Percentiles rank a stretch among this genome's conserved stretches.
Conservation (phyloP, 1,284 basidiomycete genomes). For the Malassezia equina region DNA sequence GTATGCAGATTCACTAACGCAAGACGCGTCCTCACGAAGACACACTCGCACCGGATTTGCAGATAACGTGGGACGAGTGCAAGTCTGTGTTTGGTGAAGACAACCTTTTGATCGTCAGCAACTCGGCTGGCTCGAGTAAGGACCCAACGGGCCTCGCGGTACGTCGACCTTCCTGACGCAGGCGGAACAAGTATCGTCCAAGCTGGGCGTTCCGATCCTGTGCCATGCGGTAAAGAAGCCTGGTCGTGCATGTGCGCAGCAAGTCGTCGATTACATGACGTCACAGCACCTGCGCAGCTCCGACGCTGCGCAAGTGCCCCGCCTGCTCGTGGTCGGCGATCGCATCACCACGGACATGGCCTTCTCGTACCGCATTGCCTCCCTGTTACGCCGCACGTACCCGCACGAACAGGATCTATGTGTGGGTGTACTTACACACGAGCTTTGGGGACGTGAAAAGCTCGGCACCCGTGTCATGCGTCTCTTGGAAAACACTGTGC, state of each 20-base stretch:
- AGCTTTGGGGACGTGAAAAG: constrained; percentile 41
- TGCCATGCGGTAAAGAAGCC: constrained; percentile 69
- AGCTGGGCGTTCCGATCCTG: constrained; percentile 71
- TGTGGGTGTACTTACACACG: constrained; percentile 46
- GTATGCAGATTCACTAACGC: constrained; percentile 51
- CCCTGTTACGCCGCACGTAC: neutral
- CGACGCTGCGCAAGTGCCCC: constrained; percentile 24
- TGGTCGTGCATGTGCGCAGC: constrained; percentile 56
- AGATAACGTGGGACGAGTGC: constrained; percentile 71
- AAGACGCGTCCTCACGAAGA: constrained; percentile 45
- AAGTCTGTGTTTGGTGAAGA: constrained; percentile 62
- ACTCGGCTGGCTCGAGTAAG: constrained; percentile 72
- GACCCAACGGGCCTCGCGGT: constrained; percentile 71
- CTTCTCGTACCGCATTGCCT: constrained; percentile 60
- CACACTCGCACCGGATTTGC: constrained; percentile 20
- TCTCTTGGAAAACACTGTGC: constrained; percentile 26
- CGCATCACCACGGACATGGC: constrained; percentile 81
- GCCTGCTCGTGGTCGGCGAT: constrained; percentile 58
- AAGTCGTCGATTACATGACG: constrained; percentile 59
- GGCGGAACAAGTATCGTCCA: constrained; percentile 72
- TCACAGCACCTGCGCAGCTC: constrained; percentile 29
- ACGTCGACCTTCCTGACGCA: constrained; percentile 49
- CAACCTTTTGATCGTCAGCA: constrained; percentile 81
- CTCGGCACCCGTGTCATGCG: constrained; percentile 42
- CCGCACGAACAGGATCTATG: constrained; percentile 5